phyloP scores from a whole-genome alignment of 1,284 basidiomycete genomes.

The Laetiporus sulphureus region DNA sequence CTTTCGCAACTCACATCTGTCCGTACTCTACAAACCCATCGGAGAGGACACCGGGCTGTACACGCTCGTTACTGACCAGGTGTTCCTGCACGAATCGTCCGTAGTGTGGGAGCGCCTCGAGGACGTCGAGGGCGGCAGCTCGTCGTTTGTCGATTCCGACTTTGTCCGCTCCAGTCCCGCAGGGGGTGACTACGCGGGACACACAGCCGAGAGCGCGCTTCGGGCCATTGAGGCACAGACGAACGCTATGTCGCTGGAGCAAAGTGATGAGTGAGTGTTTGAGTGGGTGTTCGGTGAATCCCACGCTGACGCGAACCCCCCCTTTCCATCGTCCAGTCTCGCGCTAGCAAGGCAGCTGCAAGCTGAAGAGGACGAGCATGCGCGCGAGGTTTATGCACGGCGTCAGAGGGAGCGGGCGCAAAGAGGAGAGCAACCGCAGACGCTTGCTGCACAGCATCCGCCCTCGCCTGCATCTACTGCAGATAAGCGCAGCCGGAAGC shows the following conservation, averaged over 20 bases:
- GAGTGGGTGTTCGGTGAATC: neutral
- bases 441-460: constrained; percentile 9
- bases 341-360: constrained; percentile 67
- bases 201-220: constrained; percentile 57
- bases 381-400: constrained; percentile 33
- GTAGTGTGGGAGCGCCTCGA: constrained; percentile 87
- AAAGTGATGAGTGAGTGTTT: constrained; percentile 46
- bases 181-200: constrained; percentile 76
- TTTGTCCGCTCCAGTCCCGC: constrained; percentile 59
- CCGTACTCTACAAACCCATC: constrained; percentile 70
- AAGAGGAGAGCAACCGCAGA: constrained; percentile 19
- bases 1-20: constrained; percentile 87
- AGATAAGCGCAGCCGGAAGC: constrained; percentile 23
- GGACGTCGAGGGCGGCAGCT: constrained; percentile 75
- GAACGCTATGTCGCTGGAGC: constrained; percentile 30
- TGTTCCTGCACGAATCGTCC: constrained; percentile 69
- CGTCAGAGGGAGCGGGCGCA: constrained; percentile 29
- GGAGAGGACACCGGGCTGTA: constrained; percentile 51
- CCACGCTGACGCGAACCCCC: constrained; percentile 4
- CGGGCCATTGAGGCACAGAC: constrained; percentile 22
- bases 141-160: constrained; percentile 69
- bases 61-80: constrained; percentile 77
- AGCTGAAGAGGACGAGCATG: constrained; percentile 60
- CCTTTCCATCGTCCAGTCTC: constrained; percentile 30
- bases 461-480: constrained; percentile 5